phyloP scores from a whole-genome alignment of 2,329 filamentous ascomycete genomes.

The Cercospora sojina region DNA sequence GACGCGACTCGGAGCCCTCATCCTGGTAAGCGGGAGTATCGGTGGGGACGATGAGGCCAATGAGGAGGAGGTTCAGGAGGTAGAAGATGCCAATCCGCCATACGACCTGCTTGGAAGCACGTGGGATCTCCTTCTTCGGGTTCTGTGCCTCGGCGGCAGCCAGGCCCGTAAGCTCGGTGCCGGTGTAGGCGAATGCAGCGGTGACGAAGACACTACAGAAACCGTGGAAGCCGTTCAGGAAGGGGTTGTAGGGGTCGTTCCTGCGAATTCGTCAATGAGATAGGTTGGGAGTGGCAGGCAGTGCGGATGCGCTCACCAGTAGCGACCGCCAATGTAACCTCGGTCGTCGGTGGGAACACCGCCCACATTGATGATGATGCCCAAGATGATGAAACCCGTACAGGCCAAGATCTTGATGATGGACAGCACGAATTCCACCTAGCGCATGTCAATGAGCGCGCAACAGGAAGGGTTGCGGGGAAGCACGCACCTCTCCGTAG shows the following conservation, averaged over 20 bases:
- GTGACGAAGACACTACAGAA: conserved; percentile 65
- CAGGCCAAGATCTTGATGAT: conserved; percentile 45
- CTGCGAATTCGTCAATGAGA: background rate
- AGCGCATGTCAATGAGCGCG: background rate
- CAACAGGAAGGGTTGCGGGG: background rate
- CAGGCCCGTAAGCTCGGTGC: conserved; percentile 63
- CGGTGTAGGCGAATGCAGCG: conserved; percentile 61
- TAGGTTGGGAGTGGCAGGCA: background rate
- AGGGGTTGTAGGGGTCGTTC: conserved; percentile 15
- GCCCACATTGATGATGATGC: conserved; percentile 49
- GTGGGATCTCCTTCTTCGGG: conserved; percentile 46
- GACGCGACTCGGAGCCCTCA: conserved; percentile 44
- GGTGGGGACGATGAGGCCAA: conserved; percentile 35
- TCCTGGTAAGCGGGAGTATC: conserved; percentile 47
- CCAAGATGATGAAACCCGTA: conserved; percentile 64
- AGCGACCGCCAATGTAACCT: conserved; percentile 33
- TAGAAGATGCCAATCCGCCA: conserved; percentile 37
- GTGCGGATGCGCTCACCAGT: conserved; percentile 21
- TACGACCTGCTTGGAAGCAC: conserved; percentile 35
- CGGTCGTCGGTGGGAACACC: conserved; percentile 41
- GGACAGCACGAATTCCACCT: conserved; percentile 34
- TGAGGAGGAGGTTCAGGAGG: conserved; percentile 33
- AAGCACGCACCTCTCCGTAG: conserved; percentile 34
- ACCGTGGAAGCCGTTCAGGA: conserved; percentile 48
- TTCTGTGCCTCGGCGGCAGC: conserved; percentile 60